A percentile compares a stretch with the other conserved stretches of the same genome.
Evolutionary conservation across 495 filamentous ascomycete species (phyloP).

Genomic region (Beverwykella pulmonaria): DNA sequence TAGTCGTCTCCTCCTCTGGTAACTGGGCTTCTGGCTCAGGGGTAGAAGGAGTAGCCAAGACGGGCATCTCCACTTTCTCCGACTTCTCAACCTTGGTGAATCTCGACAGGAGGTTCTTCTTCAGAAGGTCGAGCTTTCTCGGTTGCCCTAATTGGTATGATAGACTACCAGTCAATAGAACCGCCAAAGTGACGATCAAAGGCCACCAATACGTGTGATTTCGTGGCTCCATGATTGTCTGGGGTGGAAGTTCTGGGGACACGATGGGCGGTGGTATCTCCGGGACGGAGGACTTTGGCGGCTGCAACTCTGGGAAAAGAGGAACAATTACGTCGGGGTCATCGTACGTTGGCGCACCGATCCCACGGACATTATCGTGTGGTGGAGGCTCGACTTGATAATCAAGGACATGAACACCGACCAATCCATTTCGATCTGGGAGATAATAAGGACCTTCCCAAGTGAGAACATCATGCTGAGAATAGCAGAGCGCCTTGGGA

Average conservation of each 20-base stretch:
- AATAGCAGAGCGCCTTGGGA: slow-evolving; percentile 64
- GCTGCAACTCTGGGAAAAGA: neutral
- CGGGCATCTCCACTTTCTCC: neutral
- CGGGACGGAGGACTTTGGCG: neutral
- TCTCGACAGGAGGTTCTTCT: slow-evolving; percentile 14
- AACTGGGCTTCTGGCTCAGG: neutral
- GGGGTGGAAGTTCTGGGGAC: neutral
- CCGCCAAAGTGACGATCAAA: slow-evolving; percentile 9
- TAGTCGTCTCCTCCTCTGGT: neutral
- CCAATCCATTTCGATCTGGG: slow-evolving; percentile 19
- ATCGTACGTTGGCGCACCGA: neutral
- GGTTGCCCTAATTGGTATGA: slow-evolving; percentile 6
- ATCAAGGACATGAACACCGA: slow-evolving; percentile 34
- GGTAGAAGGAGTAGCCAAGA: neutral
- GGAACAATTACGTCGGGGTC: neutral
- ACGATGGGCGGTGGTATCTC: neutral
- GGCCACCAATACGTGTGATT: neutral
- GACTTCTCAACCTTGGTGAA: slow-evolving; percentile 1
- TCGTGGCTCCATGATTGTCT: slow-evolving; percentile 11
- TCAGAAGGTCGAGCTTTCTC: slow-evolving; percentile 6
- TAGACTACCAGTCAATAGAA: neutral
- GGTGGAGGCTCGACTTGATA: neutral
- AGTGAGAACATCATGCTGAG: slow-evolving; percentile 41
- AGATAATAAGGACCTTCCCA: slow-evolving; percentile 33
- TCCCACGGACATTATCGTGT: neutral